phyloP scores from a whole-genome alignment of 2,329 filamentous ascomycete species.

The Aspergillus hortae region DNA sequence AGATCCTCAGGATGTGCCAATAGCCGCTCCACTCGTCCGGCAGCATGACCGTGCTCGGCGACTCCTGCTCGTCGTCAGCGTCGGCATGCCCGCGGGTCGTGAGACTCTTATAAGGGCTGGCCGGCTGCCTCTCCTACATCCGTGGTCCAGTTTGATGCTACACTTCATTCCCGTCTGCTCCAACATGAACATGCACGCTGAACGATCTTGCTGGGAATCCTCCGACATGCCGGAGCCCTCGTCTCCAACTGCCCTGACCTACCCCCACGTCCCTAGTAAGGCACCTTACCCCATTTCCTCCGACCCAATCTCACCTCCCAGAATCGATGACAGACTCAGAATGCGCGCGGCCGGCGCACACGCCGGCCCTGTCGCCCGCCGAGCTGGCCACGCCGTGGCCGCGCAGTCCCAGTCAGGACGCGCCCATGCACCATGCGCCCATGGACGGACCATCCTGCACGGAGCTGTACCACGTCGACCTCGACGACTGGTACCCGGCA shows the following conservation, averaged over 20 bases:
- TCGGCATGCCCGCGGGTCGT: neutral
- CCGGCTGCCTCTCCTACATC: too few species aligned
- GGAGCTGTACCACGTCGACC: conserved; percentile 49
- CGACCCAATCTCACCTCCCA: conserved; percentile 8
- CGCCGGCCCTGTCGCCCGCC: conserved; percentile 7
- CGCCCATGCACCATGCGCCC: neutral
- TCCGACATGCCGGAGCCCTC: conserved; percentile 27
- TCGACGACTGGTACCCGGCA: conserved; percentile 86
- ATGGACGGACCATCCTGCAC: conserved; percentile 8
- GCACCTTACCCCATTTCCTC: neutral
- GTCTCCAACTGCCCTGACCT: conserved; percentile 18
- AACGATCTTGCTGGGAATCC: conserved; percentile 29
- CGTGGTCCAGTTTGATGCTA: too few species aligned
- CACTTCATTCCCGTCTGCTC: too few species aligned
- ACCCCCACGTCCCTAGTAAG: conserved; percentile 25
- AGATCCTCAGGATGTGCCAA: conserved; percentile 9
- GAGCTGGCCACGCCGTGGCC: conserved; percentile 7
- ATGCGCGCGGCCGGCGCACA: conserved; percentile 22
- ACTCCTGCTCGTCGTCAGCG: conserved; percentile 7
- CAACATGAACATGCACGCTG: conserved; percentile 24
- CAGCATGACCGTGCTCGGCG: too few species aligned
- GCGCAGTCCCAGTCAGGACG: conserved; percentile 13
- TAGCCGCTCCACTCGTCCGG: conserved; percentile 1
- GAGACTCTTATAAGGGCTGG: neutral
- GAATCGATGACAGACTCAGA: conserved; percentile 28